phyloP scores from a whole-genome alignment of 2,329 filamentous ascomycete genomes.

The Pyricularia pennisetigena region DNA sequence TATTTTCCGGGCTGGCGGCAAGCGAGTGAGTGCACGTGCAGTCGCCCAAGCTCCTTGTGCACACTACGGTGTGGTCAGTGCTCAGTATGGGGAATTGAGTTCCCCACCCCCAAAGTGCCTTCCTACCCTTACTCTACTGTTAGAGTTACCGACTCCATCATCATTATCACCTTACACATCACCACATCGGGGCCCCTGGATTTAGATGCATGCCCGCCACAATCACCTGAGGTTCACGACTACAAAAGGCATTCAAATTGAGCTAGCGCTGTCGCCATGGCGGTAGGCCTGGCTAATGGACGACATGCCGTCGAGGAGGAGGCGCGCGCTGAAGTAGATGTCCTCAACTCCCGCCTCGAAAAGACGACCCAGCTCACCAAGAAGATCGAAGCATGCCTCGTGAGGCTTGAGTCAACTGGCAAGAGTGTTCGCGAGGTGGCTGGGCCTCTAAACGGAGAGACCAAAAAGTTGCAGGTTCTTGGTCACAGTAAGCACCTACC shows the following conservation, averaged over 20 bases:
- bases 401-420: slow-evolving; percentile 75
- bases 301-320: slow-evolving; percentile 53
- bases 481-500: slow-evolving; percentile 54
- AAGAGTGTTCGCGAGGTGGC: slow-evolving; percentile 88
- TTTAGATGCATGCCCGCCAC: not conserved
- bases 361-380: slow-evolving; percentile 91
- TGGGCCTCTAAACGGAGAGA: slow-evolving; percentile 86
- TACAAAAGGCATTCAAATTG: not conserved
- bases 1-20: not conserved
- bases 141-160: not conserved
- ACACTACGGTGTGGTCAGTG: not conserved
- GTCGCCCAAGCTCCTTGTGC: too few relatives aligned
- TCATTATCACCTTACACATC: not conserved
- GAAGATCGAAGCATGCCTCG: slow-evolving; percentile 85
- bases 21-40: not conserved
- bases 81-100: not conserved
- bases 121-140: not conserved
- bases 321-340: slow-evolving; percentile 59
- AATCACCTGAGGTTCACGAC: not conserved
- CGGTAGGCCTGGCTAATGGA: slow-evolving; percentile 35
- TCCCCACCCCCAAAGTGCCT: not conserved
- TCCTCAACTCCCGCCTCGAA: slow-evolving; percentile 65
- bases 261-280: slow-evolving; percentile 27
- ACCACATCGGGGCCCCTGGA: not conserved
- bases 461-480: slow-evolving; percentile 77